Evolutionary conservation across 2,329 filamentous ascomycete genomes (phyloP).

Genomic region (Epichloe aotearoae): DNA sequence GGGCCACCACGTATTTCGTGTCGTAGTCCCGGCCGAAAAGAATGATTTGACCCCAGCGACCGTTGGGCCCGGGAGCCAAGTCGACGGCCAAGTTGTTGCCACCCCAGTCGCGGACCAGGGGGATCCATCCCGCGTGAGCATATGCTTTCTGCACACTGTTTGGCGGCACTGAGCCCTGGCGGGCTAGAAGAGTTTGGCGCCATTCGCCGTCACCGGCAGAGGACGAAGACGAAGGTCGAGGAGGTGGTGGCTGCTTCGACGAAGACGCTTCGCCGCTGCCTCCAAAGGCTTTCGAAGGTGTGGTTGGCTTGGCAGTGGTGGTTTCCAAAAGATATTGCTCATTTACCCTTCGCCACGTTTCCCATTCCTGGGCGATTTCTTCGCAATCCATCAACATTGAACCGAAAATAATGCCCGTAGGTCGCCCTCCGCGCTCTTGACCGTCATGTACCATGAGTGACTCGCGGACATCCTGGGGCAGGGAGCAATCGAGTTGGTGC

Average conservation of each 20-base stretch:
- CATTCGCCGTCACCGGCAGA: slow-evolving; percentile 46
- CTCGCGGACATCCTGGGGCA: slow-evolving; percentile 87
- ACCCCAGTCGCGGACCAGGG: slow-evolving; percentile 92
- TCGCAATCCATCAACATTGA: slow-evolving; percentile 96
- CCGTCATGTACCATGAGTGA: slow-evolving; percentile 86
- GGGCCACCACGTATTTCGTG: slow-evolving; percentile 91
- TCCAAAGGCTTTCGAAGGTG: slow-evolving; percentile 59
- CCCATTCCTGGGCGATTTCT: slow-evolving; percentile 95
- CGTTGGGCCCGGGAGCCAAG: slow-evolving; percentile 75
- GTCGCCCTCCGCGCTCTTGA: slow-evolving; percentile 85
- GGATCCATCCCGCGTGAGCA: slow-evolving; percentile 89
- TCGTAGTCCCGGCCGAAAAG: slow-evolving; percentile 96
- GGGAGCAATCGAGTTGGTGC: slow-evolving; percentile 85
- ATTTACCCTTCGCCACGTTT: slow-evolving; percentile 89
- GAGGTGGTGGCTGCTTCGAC: slow-evolving; percentile 32
- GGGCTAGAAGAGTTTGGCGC: slow-evolving; percentile 71
- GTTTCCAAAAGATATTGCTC: slow-evolving; percentile 66
- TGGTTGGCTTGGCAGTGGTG: slow-evolving; percentile 42
- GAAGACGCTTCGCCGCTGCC: slow-evolving; percentile 55
- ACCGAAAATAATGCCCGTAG: slow-evolving; percentile 85
- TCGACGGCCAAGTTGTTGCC: slow-evolving; percentile 95
- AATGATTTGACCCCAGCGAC: slow-evolving; percentile 93
- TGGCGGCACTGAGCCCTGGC: slow-evolving; percentile 78
- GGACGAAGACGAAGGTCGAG: slow-evolving; percentile 26
- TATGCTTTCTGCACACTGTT: slow-evolving; percentile 86